Evolutionary conservation across 306 rosid species (phyloP).

Genomic region (Carpinus fangiana): DNA sequence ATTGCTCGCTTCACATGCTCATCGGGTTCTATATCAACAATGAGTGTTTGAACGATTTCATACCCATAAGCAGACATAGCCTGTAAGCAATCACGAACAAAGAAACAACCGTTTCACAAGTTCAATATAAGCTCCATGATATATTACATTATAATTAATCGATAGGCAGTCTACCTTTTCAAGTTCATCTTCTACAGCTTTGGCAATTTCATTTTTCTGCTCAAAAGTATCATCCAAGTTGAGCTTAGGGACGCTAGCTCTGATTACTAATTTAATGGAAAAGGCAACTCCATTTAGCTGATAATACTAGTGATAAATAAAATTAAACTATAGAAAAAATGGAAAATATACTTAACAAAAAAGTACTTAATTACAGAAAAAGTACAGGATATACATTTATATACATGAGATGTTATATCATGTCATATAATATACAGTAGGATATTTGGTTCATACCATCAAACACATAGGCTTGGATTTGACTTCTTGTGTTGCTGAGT

Average conservation of each 20-base stretch:
- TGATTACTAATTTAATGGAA: conserved; percentile 55
- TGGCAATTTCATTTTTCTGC: conserved; percentile 94
- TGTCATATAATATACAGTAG: conserved; percentile 17
- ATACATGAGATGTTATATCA: neutral
- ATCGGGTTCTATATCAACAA: conserved; percentile 87
- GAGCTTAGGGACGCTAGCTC: conserved; percentile 93
- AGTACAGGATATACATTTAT: neutral
- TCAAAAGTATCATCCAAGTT: conserved; percentile 85
- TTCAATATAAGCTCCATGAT: conserved; percentile 9
- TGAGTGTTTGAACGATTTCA: conserved; percentile 91
- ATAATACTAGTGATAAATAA: neutral
- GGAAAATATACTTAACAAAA: neutral
- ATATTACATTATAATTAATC: conserved; percentile 8
- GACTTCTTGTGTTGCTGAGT: conserved; percentile 84
- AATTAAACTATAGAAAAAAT: neutral
- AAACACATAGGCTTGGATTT: conserved; percentile 93
- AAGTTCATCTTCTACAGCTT: conserved; percentile 87
- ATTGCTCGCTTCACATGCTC: conserved; percentile 91
- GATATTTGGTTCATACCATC: conserved; percentile 57
- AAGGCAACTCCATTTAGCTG: conserved; percentile 21
- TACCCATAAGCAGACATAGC: conserved; percentile 97
- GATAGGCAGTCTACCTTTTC: conserved; percentile 57
- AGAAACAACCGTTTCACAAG: conserved; percentile 24
- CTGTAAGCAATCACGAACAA: conserved; percentile 38
- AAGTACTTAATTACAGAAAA: neutral